These are phyloP conservation scores for Spirogloea muscicola DNA, from an alignment of 139 green algal species.

Conservation along the genomic window DNA sequence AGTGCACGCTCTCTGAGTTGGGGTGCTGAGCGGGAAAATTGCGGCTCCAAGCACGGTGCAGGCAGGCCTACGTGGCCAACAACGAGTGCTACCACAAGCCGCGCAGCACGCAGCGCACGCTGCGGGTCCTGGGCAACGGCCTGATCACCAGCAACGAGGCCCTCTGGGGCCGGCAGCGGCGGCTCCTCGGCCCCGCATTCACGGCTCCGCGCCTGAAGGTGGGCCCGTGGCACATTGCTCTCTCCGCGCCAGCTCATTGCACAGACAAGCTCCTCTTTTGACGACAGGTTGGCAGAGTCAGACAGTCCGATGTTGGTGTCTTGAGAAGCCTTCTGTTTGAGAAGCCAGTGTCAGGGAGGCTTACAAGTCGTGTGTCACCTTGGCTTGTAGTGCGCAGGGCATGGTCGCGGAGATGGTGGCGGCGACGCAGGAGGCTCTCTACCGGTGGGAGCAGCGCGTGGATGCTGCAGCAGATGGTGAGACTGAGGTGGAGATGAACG, in stretches of 20 bases:
- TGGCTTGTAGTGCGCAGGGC: no score
- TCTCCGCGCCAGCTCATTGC: no score
- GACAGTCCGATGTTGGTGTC: no score
- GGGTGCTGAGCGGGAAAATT: no score
- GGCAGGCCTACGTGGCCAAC: slow-evolving; percentile 9
- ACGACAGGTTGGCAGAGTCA: no score
- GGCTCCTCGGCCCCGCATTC: slow-evolving; percentile 30
- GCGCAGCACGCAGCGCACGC: background rate
- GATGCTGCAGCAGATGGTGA: background rate
- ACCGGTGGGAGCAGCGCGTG: background rate
- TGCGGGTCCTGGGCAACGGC: slow-evolving; percentile 12
- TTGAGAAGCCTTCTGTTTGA: no score
- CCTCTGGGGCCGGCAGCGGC: slow-evolving; percentile 19
- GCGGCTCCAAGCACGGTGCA: no score
- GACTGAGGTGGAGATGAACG: slow-evolving; percentile 21
- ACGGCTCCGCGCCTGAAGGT: slow-evolving; percentile 25
- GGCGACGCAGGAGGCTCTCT: background rate
- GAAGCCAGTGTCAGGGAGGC: no score
- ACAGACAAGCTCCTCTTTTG: no score
- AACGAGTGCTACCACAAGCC: slow-evolving; percentile 12
- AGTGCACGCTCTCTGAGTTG: no score
- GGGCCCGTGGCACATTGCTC: no score
- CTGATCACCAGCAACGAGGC: background rate
- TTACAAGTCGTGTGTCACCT: no score
- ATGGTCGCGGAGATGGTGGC: slow-evolving; percentile 16